phyloP scores from a whole-genome alignment of 306 rosid genomes.

The Quercus gilva region DNA sequence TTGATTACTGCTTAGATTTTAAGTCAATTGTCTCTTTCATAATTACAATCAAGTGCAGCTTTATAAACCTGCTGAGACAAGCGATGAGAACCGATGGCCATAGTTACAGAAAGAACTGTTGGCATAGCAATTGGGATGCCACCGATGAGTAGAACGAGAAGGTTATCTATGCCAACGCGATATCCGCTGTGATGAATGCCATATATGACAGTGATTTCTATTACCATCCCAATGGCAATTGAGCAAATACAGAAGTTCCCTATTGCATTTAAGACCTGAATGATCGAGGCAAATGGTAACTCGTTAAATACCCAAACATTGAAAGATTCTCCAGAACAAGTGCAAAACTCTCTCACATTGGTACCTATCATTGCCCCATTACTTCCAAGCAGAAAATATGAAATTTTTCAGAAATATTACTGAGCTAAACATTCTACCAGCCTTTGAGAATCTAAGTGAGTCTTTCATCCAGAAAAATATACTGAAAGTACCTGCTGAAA shows the following conservation, averaged over 20 bases:
- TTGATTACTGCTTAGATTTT: background rate
- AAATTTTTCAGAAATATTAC: background rate
- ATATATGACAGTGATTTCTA: slow-evolving; percentile 59
- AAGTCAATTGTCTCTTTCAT: background rate
- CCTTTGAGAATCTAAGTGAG: too few relatives aligned
- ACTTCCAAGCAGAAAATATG: slow-evolving; percentile 47
- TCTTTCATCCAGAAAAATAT: too few relatives aligned
- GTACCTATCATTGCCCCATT: too few relatives aligned
- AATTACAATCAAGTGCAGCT: background rate
- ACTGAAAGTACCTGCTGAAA: slow-evolving; percentile 52
- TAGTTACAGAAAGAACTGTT: slow-evolving; percentile 84
- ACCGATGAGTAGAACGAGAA: slow-evolving; percentile 66
- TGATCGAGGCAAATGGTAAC: too few relatives aligned
- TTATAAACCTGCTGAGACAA: slow-evolving; percentile 57
- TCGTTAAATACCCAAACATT: too few relatives aligned
- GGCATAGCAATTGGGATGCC: slow-evolving; percentile 91
- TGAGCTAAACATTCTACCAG: too few relatives aligned
- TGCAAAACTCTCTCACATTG: too few relatives aligned
- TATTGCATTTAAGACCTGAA: too few relatives aligned
- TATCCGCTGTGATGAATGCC: slow-evolving; percentile 28
- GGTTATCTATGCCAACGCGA: slow-evolving; percentile 56
- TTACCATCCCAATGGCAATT: slow-evolving; percentile 62
- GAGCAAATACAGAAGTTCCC: slow-evolving; percentile 40
- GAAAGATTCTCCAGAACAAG: too few relatives aligned
- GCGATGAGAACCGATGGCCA: slow-evolving; percentile 75